phyloP scores from a whole-genome alignment of 2,329 filamentous ascomycete genomes.

The Colletotrichum tofieldiae region DNA sequence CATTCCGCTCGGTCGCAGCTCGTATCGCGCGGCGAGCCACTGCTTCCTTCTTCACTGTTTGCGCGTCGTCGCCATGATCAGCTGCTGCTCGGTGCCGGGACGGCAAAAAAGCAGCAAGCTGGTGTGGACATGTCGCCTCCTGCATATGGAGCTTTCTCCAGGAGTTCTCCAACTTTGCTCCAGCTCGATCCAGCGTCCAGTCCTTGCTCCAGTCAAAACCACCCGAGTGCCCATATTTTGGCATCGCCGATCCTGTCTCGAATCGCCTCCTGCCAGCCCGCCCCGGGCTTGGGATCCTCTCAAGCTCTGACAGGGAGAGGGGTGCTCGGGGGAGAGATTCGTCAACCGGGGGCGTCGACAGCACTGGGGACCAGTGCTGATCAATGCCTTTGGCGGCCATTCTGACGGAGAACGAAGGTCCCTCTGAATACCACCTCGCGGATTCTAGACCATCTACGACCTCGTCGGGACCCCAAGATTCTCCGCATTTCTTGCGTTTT shows the following conservation, averaged over 20 bases:
- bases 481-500: slow-evolving; percentile 10
- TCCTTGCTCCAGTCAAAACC: slow-evolving; percentile 6
- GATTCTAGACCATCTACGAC: slow-evolving; percentile 33
- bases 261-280: slow-evolving; percentile 4
- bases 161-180: slow-evolving; percentile 16
- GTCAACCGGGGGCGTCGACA: slow-evolving; percentile 8
- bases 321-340: slow-evolving; percentile 17
- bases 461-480: neutral
- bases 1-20: neutral
- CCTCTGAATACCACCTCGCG: slow-evolving; percentile 30
- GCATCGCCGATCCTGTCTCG: slow-evolving; percentile 32
- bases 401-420: slow-evolving; percentile 11
- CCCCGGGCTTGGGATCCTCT: slow-evolving; percentile 7
- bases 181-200: neutral
- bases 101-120: neutral
- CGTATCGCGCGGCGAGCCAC: neutral
- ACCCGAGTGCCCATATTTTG: neutral
- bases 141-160: neutral
- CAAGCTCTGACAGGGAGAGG: slow-evolving; percentile 28
- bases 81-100: neutral
- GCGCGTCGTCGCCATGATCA: slow-evolving; percentile 10
- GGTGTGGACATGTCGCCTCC: neutral
- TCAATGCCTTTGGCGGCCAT: slow-evolving; percentile 21
- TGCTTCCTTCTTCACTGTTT: neutral
- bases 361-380: slow-evolving; percentile 28